phyloP scores from a whole-genome alignment of 306 rosid species.

The Sphenostylis stenocarpa region DNA sequence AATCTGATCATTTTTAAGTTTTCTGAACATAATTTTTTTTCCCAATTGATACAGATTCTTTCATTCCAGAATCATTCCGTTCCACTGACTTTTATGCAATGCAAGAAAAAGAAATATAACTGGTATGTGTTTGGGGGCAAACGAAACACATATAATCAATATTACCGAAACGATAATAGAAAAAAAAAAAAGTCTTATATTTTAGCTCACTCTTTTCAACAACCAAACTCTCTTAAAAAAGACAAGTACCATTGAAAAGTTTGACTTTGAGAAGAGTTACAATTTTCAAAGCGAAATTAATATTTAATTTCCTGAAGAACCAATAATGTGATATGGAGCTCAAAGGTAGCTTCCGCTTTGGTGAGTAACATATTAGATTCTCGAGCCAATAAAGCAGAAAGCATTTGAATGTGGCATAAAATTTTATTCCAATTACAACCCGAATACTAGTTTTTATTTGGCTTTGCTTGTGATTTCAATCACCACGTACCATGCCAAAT shows the following conservation, averaged over 20 bases:
- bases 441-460: not conserved
- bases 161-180: not conserved
- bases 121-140: not conserved
- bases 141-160: too few relatives aligned
- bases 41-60: not conserved
- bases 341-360: not conserved
- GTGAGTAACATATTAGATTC: conserved; percentile 14
- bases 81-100: not conserved
- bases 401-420: conserved; percentile 37
- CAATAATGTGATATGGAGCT: not conserved
- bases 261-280: not conserved
- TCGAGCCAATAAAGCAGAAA: conserved; percentile 9
- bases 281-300: not conserved
- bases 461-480: not conserved
- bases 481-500: conserved; percentile 18
- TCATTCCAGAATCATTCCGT: not conserved
- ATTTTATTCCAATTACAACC: conserved; percentile 33
- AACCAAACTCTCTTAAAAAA: not conserved
- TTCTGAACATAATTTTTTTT: not conserved
- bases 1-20: not conserved
- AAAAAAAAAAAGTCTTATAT: not conserved
- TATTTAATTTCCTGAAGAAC: not conserved
- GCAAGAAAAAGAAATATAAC: not conserved
- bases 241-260: not conserved
- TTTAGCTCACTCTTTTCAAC: not conserved